Base-by-base conservation (phyloP, 176 grass and related monocot species). In the Oryza brachyantha region DNA sequence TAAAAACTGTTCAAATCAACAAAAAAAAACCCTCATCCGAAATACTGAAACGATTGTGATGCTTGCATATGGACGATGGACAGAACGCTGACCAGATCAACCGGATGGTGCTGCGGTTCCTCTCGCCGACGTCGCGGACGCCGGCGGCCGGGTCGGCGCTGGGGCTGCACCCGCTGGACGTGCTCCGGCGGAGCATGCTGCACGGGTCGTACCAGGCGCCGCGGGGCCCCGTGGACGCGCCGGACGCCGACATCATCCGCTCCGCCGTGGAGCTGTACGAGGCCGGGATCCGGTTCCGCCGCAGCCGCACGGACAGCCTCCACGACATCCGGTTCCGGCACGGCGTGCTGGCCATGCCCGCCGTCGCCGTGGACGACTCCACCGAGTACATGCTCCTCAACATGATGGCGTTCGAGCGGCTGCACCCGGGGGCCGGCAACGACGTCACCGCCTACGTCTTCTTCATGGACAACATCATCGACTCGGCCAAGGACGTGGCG, bases 391-490 rank as follows among this genome's bases (percentile, higher is more conserved):
- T 91, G 86, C 85, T 93, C 80, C 88, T 97, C 24, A 93, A 97
- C 84, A 80, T 97, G 69, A 97, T 91, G 94, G 94, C 94, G 34
- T 97, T 97, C 72, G 91, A 97, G 86, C 83, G 94, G 16, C 88
- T 97, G 29, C 88, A 97, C 69, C 81, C 85, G 7, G 86, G 84
- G 28, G 88, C 88, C 5, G 94, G 94, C 10, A 93, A 88, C 80
- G 88, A 97, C 74, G 81, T 97, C 7, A 97, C 94, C 1, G 88
- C 94, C 0, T 97, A 93, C 61, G 81, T 97, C n/a, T 97, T 97
- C 86, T 97, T 97, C 88, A 97, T 97, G 93, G 93, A 93, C 76
- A 93, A 82, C 79, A 92, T 97, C 66, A 85, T 93, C 67, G 85
- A 97, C 50, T 97, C 90, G 0, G 80, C 85, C 21, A 91, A 87